Conservation (phyloP, 441 rosid genomes). For the Mallotus repandus region DNA sequence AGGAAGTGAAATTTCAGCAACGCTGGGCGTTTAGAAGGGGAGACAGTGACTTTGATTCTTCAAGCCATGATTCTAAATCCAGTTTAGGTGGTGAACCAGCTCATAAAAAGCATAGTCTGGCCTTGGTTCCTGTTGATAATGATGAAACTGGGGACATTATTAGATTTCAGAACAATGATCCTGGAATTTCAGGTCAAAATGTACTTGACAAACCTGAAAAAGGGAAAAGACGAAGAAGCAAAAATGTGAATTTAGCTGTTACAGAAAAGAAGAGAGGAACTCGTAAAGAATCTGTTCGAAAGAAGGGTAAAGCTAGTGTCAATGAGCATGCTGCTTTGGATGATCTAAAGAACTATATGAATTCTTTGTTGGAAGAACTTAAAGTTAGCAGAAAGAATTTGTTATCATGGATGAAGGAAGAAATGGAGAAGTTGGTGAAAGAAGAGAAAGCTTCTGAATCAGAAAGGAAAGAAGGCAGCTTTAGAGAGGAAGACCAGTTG, state of each 20-base stretch:
- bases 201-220: constrained; percentile 30
- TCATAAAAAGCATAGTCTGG: constrained; percentile 35
- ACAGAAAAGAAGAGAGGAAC: constrained; percentile 24
- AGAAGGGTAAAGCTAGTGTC: constrained; percentile 29
- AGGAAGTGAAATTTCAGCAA: constrained; percentile 42
- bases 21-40: constrained; percentile 54
- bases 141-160: constrained; percentile 30
- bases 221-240: constrained; percentile 26
- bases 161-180: constrained; percentile 28
- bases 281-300: constrained; percentile 15
- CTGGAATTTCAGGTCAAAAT: constrained; percentile 21
- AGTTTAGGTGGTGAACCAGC: constrained; percentile 28
- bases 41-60: constrained; percentile 40
- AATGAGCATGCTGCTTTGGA: constrained; percentile 33
- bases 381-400: constrained; percentile 43
- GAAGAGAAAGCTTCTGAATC: constrained; percentile 26
- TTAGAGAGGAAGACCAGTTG: constrained; percentile 23
- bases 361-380: constrained; percentile 53
- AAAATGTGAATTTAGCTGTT: constrained; percentile 12
- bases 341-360: constrained; percentile 42
- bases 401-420: constrained; percentile 54
- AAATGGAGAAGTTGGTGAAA: constrained; percentile 42
- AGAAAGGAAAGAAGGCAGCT: constrained; percentile 23
- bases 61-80: constrained; percentile 42
- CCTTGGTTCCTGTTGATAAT: constrained; percentile 28